phyloP scores from a whole-genome alignment of 306 rosid genomes.

The Hippophae gyantsensis region DNA sequence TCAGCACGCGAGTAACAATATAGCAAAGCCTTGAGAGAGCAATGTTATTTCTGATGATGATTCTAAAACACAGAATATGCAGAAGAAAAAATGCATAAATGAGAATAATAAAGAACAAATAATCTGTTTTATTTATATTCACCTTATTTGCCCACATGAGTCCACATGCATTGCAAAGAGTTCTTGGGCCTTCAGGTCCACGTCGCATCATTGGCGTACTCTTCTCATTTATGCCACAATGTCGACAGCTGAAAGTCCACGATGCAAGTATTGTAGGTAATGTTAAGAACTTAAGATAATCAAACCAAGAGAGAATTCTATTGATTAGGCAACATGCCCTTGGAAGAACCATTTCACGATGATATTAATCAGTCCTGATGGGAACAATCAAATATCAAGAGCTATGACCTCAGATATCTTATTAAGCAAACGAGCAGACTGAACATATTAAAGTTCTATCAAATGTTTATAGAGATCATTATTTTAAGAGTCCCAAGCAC shows the following conservation, averaged over 20 bases:
- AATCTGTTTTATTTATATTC: conserved; percentile 11
- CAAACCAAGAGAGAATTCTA: neutral
- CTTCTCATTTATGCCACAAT: conserved; percentile 66
- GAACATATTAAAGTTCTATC: no score
- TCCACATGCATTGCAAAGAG: conserved; percentile 82
- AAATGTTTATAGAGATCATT: no score
- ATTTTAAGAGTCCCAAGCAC: no score
- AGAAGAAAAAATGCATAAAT: neutral
- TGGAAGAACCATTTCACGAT: no score
- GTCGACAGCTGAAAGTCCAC: conserved; percentile 46
- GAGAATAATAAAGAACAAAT: neutral
- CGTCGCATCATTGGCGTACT: conserved; percentile 77
- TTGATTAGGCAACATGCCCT: neutral
- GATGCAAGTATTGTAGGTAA: conserved; percentile 10
- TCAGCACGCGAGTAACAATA: no score
- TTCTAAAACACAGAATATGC: no score
- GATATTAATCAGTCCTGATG: no score
- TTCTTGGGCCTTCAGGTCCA: conserved; percentile 80
- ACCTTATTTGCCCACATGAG: conserved; percentile 92
- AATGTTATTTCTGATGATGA: neutral
- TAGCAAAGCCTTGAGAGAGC: no score
- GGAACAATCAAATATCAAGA: no score
- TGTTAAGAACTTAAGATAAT: conserved; percentile 3
- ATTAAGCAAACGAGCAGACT: no score
- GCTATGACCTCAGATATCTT: no score